A percentile compares a stretch with the other conserved stretches of the same genome.
These are phyloP conservation scores for Scutellaria barbata DNA, from an alignment of 257 asterid species.

Conservation along the genomic window DNA sequence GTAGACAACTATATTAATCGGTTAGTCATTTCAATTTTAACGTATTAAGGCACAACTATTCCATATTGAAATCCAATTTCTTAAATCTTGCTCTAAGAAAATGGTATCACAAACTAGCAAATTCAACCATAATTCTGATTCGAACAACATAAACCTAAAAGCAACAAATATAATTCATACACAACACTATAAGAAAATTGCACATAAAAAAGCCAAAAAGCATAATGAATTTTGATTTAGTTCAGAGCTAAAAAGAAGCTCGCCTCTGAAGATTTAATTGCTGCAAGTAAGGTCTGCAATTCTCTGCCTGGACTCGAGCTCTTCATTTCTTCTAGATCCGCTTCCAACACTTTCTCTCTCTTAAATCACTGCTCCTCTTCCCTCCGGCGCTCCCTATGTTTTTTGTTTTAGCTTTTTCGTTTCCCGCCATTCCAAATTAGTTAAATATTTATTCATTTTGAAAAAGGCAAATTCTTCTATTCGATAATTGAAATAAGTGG, in stretches of 20 bases:
- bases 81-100: neutral
- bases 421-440: constrained; percentile 50
- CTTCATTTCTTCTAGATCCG: constrained; percentile 43
- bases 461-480: too few relatives aligned
- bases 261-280: constrained; percentile 74
- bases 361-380: constrained; percentile 25
- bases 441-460: neutral
- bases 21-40: neutral
- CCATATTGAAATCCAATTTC: neutral
- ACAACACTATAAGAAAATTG: constrained; percentile 1
- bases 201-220: constrained; percentile 10
- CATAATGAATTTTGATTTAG: constrained; percentile 3
- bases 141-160: constrained; percentile 4
- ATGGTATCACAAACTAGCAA: neutral
- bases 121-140: neutral
- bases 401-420: neutral
- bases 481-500: too few relatives aligned
- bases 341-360: constrained; percentile 9
- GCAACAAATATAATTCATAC: constrained; percentile 16
- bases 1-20: neutral
- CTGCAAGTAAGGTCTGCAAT: constrained; percentile 56
- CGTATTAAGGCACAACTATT: neutral
- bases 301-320: constrained; percentile 46
- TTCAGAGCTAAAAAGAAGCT: constrained; percentile 37
- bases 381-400: neutral